Evolutionary conservation across 805 yeast species (phyloP), one percentile per base, ranked within the genome.

Genomic region (Barnettozyma botsteinii): DNA sequence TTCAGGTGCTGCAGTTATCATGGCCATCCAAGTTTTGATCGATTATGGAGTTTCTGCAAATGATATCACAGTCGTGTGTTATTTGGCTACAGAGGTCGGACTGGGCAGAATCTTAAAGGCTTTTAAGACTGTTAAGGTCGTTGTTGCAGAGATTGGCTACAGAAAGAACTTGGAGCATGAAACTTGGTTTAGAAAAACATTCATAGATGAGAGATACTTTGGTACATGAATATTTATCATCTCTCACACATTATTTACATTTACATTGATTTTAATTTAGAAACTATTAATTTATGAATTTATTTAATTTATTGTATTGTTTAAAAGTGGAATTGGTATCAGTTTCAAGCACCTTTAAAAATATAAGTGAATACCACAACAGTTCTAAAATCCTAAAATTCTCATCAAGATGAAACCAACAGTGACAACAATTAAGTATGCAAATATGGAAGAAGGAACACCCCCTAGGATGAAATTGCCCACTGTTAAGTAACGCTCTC

Each of bases 1-100:
- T 24, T 80, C 95, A 23, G 98, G 98, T 2, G 95, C 96, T 0
- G 95, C 95, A 0, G 81, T 89, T 2, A 83, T 87, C 31, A 93
- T 91, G 98, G 95, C 97, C 0, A 76, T 86, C 33, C 93, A 87
- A 52, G 88, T 91, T 4, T 64, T 91, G 35, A 50, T 85, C 13
- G 98, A 91, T 55, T 94, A 91, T 56, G 83, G 81, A 7, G 81
- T 86, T 18, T 51, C 59, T 8, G 72, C 74, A 35, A 64, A 69
- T 23, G 73, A 83, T 48, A 82, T 93, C 18, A 72, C 80, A 2
- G 67, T 88, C 39, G 78, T 87, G 11, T 65, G 81, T 5, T 85
- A 84, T 53, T 59, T 82, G 38, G 84, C 87, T n/a, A 78, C 94
- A 0, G 93, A 83, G 49, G 67, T 77, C 27, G 96, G 95, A 4